Base-by-base conservation (phyloP, 2,329 filamentous ascomycete species). In the Pseudocercospora crystallina region DNA sequence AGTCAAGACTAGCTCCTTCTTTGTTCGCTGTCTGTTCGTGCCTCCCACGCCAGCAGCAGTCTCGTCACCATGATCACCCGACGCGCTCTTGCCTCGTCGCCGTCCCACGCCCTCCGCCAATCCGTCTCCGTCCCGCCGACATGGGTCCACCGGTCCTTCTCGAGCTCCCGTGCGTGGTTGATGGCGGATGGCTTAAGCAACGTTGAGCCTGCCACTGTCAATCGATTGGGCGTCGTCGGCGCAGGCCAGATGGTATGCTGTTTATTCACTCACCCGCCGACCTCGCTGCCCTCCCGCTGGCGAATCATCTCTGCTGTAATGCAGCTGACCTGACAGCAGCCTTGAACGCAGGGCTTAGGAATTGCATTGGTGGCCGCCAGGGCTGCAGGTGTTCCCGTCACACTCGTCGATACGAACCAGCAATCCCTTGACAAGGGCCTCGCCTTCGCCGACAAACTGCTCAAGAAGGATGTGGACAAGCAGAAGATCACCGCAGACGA, bases 291-390 rank as follows among this genome's bases (percentile, higher is more conserved):
- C 20, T 26, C 20, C 20, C 20, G 7, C 20, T 26, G 20, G 20
- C 20, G 20, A 26, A 54, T 54, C 29, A 43, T 35, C 36, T 26
- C 34, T 36, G 10, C 36, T 34, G 17, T 34, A 49, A 56, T 56
- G 50, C 44, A 49, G 53, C 53, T 57, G 50, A 59, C 54, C 45
- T 42, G 49, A 53, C 30, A 36, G 39, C 41, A 43, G 53, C 49
- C 60, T 49, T 49, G 8, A 37, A 7, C 11, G 37, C 62, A 97
- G 92, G 94, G 94, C 53, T 77, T 99, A 38, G 94, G 94, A 53
- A 99, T 99, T 70, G 94, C 94, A 43, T 83, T 99, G 12, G 92
- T 99, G 40, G 94, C 92, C 43, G 90, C 92, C 37, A 85, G 89
- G 60, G 90, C 78, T 69, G 92, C 92, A 37, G 78, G 84, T 53